Base-by-base conservation (phyloP, 2,329 filamentous ascomycete genomes). In the Shiraia sp. region DNA sequence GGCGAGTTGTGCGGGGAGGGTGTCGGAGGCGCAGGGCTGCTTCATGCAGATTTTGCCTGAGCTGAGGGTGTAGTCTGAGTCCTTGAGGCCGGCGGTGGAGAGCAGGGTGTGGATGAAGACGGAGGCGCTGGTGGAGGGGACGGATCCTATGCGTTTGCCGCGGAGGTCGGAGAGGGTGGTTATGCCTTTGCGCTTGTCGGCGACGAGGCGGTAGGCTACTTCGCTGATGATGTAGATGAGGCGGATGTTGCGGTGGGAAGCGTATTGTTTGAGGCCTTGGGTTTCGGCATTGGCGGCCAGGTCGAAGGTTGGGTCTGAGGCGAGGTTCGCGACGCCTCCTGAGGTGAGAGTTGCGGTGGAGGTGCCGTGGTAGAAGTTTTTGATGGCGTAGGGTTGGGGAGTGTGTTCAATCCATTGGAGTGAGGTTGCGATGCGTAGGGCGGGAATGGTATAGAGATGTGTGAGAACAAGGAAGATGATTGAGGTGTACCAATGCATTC, bases 241-340 rank as follows among this genome's bases (percentile, higher is more conserved):
- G 16, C 59, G 56, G 40, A 63, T 42, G 31, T 59, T 59, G 22
- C 47, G 50, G 32, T 61, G 54, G 4, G 31, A 36, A 27, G 50
- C 45, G 30, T 54, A 63, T 17, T 56, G 45, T n/a, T 52, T 52
- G 2, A 63, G 47, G 33, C 51, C 56, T 41, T 61, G 59, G 13
- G 59, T 63, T 46, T 63, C 59, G 25, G 59, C 59, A 40, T 63
- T 63, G 32, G 59, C 47, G 26, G 55, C 57, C 25, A 63, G 53
- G 30, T 63, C 59, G 32, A 56, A 41, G 23, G 34, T 42, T n/a
- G 31, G 32, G 27, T 57, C 49, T n/a, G 42, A 46, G 13, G 28
- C 45, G 27, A 63, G 49, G 39, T 53, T 53, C 5, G 56, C 42
- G 10, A 61, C 58, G 19, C 56, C 55, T 10, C 57, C 58, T 10